Evolutionary conservation across 2,329 filamentous ascomycete species (phyloP).

Genomic region (Acrocalymma vagum): DNA sequence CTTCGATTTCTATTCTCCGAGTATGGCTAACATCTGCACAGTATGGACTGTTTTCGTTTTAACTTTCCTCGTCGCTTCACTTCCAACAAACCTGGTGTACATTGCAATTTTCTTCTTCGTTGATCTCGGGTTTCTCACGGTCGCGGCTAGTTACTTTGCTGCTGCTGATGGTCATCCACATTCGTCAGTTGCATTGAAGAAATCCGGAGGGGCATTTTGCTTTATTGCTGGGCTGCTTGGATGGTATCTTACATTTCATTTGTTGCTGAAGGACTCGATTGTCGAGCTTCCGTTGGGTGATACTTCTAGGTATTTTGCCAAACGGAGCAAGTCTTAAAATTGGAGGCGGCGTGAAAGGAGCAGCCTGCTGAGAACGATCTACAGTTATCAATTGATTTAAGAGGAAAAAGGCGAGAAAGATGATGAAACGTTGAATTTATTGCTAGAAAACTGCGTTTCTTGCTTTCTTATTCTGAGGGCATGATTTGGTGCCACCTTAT

Average conservation of each 20-base stretch:
- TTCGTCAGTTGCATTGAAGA: constrained; percentile 50
- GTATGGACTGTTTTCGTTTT: constrained; percentile 59
- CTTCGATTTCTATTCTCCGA: not conserved
- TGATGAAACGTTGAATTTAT: too few relatives aligned
- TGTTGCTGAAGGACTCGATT: constrained; percentile 33
- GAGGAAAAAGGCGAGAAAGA: too few relatives aligned
- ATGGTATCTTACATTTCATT: constrained; percentile 38
- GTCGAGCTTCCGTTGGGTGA: constrained; percentile 33
- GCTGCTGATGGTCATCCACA: constrained; percentile 52
- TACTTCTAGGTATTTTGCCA: constrained; percentile 37
- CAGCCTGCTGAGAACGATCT: too few relatives aligned
- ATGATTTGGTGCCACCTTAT: too few relatives aligned
- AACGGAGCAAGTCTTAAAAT: too few relatives aligned
- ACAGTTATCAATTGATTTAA: too few relatives aligned
- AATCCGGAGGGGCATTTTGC: constrained; percentile 56
- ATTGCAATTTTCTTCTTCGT: constrained; percentile 59
- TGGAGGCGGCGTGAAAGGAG: too few relatives aligned
- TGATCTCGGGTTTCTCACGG: constrained; percentile 54
- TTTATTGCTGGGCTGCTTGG: constrained; percentile 57
- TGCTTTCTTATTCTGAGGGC: too few relatives aligned
- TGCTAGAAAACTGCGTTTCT: too few relatives aligned
- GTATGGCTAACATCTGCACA: constrained; percentile 14
- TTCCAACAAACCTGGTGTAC: constrained; percentile 58
- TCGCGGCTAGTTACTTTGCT: constrained; percentile 57
- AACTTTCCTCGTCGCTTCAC: constrained; percentile 56